These are phyloP conservation scores for Saccharomyces hybrid DNA, from an alignment of 1,139 yeast species.

Conservation along the genomic window DNA sequence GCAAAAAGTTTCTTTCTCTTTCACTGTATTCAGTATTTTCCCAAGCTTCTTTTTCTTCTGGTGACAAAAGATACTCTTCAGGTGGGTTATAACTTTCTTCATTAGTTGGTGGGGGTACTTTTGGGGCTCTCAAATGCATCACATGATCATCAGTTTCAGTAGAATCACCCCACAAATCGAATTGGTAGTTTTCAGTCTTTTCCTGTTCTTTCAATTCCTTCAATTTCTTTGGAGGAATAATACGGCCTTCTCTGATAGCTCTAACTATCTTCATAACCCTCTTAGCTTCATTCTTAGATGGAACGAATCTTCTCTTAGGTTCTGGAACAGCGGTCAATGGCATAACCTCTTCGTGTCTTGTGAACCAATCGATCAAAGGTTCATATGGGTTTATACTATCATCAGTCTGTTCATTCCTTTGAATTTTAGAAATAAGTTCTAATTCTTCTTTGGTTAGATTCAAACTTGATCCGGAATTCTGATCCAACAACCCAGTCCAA, in stretches of 20 bases:
- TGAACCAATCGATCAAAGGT: slow-evolving; percentile 93
- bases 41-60: slow-evolving; percentile 74
- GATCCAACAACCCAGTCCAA: slow-evolving; percentile 95
- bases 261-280: slow-evolving; percentile 92
- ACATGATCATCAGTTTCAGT: slow-evolving; percentile 60
- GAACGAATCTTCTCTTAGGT: slow-evolving; percentile 94
- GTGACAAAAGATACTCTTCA: slow-evolving; percentile 80
- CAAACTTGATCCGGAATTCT: slow-evolving; percentile 80
- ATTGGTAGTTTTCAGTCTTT: slow-evolving; percentile 43
- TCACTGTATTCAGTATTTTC: slow-evolving; percentile 66
- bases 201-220: slow-evolving; percentile 48
- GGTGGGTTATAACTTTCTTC: slow-evolving; percentile 98
- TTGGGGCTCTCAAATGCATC: slow-evolving; percentile 93
- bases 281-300: slow-evolving; percentile 94
- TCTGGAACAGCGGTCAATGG: slow-evolving; percentile 92
- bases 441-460: slow-evolving; percentile 85
- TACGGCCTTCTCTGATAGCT: slow-evolving; percentile 94
- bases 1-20: slow-evolving; percentile 70
- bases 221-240: slow-evolving; percentile 62
- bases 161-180: slow-evolving; percentile 80
- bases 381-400: slow-evolving; percentile 82
- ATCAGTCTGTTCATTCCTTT: slow-evolving; percentile 76
- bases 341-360: slow-evolving; percentile 78
- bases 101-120: slow-evolving; percentile 90
- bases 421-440: slow-evolving; percentile 80